These are phyloP conservation scores for Tubosaeta sp. DNA, from an alignment of 768 basidiomycete species.

Conservation along the genomic window DNA sequence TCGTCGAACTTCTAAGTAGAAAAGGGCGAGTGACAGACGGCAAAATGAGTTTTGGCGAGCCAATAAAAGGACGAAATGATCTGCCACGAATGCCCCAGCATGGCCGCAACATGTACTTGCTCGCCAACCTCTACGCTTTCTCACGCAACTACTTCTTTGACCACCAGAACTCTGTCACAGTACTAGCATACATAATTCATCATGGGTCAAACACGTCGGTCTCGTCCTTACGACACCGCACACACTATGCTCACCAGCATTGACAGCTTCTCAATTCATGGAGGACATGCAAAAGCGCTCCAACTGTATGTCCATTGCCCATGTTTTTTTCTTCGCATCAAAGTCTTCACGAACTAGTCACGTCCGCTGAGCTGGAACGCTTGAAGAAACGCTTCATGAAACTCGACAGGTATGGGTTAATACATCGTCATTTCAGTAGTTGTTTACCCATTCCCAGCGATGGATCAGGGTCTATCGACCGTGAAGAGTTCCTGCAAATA, in stretches of 20 bases:
- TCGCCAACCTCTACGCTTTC: constrained; percentile 10
- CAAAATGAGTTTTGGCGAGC: neutral
- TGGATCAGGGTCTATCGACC: constrained; percentile 96
- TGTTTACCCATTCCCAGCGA: constrained; percentile 48
- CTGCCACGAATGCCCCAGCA: constrained; percentile 13
- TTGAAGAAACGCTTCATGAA: constrained; percentile 99
- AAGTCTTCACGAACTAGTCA: constrained; percentile 56
- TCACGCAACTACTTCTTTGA: constrained; percentile 13
- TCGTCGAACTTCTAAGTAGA: constrained; percentile 27
- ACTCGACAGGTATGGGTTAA: constrained; percentile 70
- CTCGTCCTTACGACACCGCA: neutral
- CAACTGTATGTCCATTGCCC: constrained; percentile 70
- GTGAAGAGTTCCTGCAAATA: constrained; percentile 98
- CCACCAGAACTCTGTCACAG: neutral
- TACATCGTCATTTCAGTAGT: neutral
- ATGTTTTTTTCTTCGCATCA: neutral
- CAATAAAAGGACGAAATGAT: constrained; percentile 1
- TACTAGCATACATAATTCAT: constrained; percentile 7
- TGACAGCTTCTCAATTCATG: constrained; percentile 86
- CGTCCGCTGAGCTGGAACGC: constrained; percentile 86
- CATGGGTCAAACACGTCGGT: constrained; percentile 86
- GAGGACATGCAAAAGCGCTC: constrained; percentile 96
- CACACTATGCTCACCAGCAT: constrained; percentile 5
- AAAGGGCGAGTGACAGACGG: constrained; percentile 11
- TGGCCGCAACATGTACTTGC: constrained; percentile 16